Conservation (phyloP, 176 grass and related monocot species). For the Triticum turgidum region DNA sequence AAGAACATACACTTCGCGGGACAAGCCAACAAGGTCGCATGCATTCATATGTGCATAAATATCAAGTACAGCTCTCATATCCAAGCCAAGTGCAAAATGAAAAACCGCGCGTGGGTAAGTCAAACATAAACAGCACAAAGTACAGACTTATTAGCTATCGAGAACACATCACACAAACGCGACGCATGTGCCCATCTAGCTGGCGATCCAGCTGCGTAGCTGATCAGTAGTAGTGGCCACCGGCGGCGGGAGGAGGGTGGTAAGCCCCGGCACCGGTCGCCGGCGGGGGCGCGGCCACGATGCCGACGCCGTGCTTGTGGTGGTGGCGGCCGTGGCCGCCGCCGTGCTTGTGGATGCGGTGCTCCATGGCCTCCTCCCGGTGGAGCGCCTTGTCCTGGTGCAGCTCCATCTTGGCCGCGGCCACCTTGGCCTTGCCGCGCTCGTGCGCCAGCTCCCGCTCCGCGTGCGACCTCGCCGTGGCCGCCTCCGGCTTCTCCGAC, state of each 20-base stretch:
- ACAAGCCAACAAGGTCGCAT: too few species aligned
- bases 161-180: too few species aligned
- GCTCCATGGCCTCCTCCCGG: constrained; percentile 9
- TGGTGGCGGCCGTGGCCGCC: neutral
- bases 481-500: constrained; percentile 50
- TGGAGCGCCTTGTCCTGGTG: constrained; percentile 4
- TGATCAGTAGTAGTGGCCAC: neutral
- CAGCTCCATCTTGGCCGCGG: constrained; percentile 60
- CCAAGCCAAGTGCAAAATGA: neutral
- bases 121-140: neutral
- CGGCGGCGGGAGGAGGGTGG: neutral
- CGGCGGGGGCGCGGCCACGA: neutral
- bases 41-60: too few species aligned
- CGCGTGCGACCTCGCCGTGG: constrained; percentile 25
- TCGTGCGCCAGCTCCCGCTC: constrained; percentile 54
- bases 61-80: too few species aligned
- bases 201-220: neutral
- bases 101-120: neutral
- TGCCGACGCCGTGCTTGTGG: neutral
- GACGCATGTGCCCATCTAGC: too few species aligned
- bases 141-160: neutral
- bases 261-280: neutral
- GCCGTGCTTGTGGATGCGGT: constrained; percentile 18
- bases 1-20: too few species aligned
- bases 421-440: constrained; percentile 57